Evolutionary conservation across 441 rosid genomes (phyloP).

Genomic region (Geranium incanum): DNA sequence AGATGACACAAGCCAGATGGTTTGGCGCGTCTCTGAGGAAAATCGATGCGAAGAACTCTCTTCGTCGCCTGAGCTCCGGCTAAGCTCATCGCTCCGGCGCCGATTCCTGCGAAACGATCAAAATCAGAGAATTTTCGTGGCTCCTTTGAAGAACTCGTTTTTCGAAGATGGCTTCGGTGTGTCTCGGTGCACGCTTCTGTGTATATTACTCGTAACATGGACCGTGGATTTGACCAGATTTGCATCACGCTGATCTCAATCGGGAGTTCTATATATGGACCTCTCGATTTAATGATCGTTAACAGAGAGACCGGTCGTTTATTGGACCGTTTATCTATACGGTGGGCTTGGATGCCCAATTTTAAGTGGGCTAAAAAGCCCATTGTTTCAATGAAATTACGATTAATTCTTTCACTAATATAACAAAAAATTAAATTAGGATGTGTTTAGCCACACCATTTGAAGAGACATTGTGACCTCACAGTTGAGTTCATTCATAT

Average conservation of each 20-base stretch:
- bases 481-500: too few relatives aligned
- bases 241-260: neutral
- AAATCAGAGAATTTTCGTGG: neutral
- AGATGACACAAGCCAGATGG: constrained; percentile 33
- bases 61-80: constrained; percentile 45
- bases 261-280: neutral
- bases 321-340: neutral
- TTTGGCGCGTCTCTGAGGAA: constrained; percentile 50
- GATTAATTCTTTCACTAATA: too few relatives aligned
- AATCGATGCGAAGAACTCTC: constrained; percentile 73
- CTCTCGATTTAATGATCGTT: neutral
- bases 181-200: neutral
- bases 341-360: neutral
- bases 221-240: neutral
- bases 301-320: neutral
- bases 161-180: neutral
- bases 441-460: too few relatives aligned
- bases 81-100: constrained; percentile 1
- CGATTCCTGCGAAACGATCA: neutral
- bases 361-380: neutral
- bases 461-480: too few relatives aligned
- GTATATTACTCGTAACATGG: neutral
- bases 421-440: too few relatives aligned
- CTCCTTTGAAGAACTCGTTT: neutral
- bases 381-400: neutral